Evolutionary conservation across 768 basidiomycete species (phyloP).

Genomic region (Exidia glandulosa): DNA sequence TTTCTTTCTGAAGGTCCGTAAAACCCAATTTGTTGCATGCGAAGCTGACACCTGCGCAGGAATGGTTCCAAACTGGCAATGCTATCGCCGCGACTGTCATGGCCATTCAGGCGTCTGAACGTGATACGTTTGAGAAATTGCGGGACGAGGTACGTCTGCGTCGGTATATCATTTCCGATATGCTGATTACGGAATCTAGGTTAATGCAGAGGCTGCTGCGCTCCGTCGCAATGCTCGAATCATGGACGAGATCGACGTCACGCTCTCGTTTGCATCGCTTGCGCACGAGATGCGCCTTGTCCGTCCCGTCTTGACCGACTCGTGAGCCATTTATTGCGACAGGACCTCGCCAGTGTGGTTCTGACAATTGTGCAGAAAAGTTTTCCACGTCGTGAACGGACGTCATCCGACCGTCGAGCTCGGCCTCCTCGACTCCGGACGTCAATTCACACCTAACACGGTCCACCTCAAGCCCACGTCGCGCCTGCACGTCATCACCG

Average conservation of each 20-base stretch:
- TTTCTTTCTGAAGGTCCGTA: too few relatives aligned
- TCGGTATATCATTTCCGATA: background rate
- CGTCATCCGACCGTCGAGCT: conserved; percentile 92
- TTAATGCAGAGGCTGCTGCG: conserved; percentile 41
- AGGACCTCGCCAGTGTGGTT: background rate
- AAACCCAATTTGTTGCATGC: too few relatives aligned
- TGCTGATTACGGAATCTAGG: conserved; percentile 28
- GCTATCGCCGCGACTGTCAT: conserved; percentile 46
- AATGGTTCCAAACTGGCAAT: conserved; percentile 68
- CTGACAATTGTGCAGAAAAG: conserved; percentile 30
- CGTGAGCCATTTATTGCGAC: conserved; percentile 34
- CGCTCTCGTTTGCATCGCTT: conserved; percentile 67
- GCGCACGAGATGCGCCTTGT: conserved; percentile 71
- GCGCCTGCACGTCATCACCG: conserved; percentile 76
- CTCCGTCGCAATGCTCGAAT: conserved; percentile 69
- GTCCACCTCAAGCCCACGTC: conserved; percentile 48
- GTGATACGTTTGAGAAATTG: conserved; percentile 58
- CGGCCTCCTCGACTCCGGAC: conserved; percentile 60
- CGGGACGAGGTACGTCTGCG: conserved; percentile 64
- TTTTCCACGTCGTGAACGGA: conserved; percentile 63
- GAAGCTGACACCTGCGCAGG: too few relatives aligned
- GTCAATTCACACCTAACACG: conserved; percentile 79
- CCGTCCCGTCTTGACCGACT: conserved; percentile 54
- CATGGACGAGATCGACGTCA: conserved; percentile 81
- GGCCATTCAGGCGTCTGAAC: conserved; percentile 49